phyloP scores from a whole-genome alignment of 257 asterid species.

The Thymus mandschuricus region DNA sequence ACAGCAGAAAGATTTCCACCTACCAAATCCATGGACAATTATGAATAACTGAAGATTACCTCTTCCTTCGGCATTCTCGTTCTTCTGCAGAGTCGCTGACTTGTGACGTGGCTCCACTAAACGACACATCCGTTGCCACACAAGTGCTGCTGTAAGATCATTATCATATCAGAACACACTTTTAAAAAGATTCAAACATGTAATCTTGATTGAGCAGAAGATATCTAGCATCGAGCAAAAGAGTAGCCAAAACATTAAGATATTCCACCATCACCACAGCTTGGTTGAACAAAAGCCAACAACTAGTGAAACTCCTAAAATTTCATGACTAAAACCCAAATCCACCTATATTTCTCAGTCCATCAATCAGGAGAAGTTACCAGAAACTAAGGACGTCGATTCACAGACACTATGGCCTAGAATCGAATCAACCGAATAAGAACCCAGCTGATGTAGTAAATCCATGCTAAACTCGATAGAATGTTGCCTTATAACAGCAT shows the following conservation, averaged over 20 bases:
- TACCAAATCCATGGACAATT: background rate
- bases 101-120: conserved; percentile 53
- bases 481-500: conserved; percentile 22
- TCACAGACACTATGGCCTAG: background rate
- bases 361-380: background rate
- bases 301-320: conserved; percentile 3
- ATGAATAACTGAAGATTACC: conserved; percentile 42
- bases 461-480: background rate
- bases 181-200: conserved; percentile 6
- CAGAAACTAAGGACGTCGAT: background rate
- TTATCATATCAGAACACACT: conserved; percentile 20
- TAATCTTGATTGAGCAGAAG: background rate
- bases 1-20: conserved; percentile 1
- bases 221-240: conserved; percentile 10
- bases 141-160: conserved; percentile 45
- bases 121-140: conserved; percentile 49
- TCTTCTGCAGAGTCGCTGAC: conserved; percentile 57
- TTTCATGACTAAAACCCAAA: background rate
- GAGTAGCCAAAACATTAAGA: background rate
- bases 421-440: background rate
- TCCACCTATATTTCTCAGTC: background rate
- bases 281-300: background rate
- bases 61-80: conserved; percentile 66
- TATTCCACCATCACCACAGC: background rate
- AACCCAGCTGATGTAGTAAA: background rate